Base-by-base conservation (phyloP, 805 yeast genomes). In the Ogataea methanolica region DNA sequence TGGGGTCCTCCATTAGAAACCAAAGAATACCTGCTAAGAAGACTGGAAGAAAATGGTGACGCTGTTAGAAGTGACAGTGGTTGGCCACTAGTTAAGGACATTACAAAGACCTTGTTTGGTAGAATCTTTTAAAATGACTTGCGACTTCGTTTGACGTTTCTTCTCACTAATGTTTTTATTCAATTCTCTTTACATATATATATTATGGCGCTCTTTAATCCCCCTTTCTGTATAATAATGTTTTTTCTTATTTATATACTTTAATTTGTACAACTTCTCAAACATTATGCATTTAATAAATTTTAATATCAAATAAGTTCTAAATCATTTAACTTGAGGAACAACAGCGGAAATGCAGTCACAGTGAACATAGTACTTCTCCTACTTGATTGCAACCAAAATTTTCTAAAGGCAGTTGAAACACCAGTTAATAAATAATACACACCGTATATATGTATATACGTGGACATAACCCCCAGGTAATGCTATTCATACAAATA, bases 1-100 rank as follows among this genome's bases (percentile, higher is more conserved):
- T 91, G 97, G 97, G 97, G 97, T 9, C 97, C 97, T 33, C 95
- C 96, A 47, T 69, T 80, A 56, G 97, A 92, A 70, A 90, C 97
- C 49, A 89, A 88, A 71, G 96, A 88, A 57, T 91, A 91, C 63
- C 70, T 91, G 51, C 72, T 83, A 52, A 83, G 98, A 73, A 80
- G 98, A 70, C 73, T 91, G 52, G 97, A 91, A 71, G 98, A 91
- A 71, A 91, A 91, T 63, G 97, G 97, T 22, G 97, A 91, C 67
- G 96, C 96, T 9, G 95, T 88, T 6, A 83, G 92, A 72, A 75
- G 76, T 47, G 94, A 86, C 66, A 84, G 83, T 54, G 94, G 95
- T n/a, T 77, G 81, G 73, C 85, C 85, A 42, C 74, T 87, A 57
- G 70, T 85, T 39, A 79, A 75, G 58, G 82, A 80, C 36, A 80